Percentiles rank a stretch among this genome's conserved stretches.
These are phyloP conservation scores for Shiraia bambusicola DNA, from an alignment of 2,329 filamentous ascomycete species.

Conservation along the genomic window DNA sequence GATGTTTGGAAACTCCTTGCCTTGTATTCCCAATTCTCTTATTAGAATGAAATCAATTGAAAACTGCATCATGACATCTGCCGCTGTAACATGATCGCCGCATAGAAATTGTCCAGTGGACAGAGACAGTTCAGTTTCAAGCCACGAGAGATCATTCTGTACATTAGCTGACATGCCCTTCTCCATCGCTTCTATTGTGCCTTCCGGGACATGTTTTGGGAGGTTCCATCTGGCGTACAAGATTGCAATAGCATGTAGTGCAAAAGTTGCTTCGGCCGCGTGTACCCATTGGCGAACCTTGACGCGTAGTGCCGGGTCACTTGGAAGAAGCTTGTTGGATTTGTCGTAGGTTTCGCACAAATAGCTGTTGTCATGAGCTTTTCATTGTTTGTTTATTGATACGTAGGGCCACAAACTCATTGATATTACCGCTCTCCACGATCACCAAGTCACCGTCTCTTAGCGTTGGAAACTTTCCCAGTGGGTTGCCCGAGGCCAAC, in stretches of 20 bases:
- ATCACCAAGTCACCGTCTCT: conserved; percentile 46
- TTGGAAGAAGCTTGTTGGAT: conserved; percentile 41
- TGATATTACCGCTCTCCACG: conserved; percentile 51
- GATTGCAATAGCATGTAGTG: conserved; percentile 49
- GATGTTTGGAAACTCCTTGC: conserved; percentile 26
- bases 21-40: conserved; percentile 41
- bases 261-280: conserved; percentile 51
- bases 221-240: conserved; percentile 49
- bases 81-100: conserved; percentile 46
- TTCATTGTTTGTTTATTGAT: neutral
- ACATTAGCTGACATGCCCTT: conserved; percentile 47
- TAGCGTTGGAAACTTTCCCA: conserved; percentile 52
- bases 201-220: conserved; percentile 30
- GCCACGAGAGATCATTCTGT: conserved; percentile 49
- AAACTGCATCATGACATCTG: conserved; percentile 52
- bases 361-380: conserved; percentile 39
- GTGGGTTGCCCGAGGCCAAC: conserved; percentile 40
- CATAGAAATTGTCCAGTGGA: conserved; percentile 45
- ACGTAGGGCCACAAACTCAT: conserved; percentile 46
- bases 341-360: conserved; percentile 51
- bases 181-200: conserved; percentile 41
- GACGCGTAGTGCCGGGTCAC: conserved; percentile 35
- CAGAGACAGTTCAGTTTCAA: conserved; percentile 46
- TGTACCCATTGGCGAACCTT: conserved; percentile 49
- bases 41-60: conserved; percentile 45